Evolutionary conservation across 1,139 yeast genomes (phyloP), one percentile per base, ranked within the genome.

Genomic region (Hyphopichia fennica): DNA sequence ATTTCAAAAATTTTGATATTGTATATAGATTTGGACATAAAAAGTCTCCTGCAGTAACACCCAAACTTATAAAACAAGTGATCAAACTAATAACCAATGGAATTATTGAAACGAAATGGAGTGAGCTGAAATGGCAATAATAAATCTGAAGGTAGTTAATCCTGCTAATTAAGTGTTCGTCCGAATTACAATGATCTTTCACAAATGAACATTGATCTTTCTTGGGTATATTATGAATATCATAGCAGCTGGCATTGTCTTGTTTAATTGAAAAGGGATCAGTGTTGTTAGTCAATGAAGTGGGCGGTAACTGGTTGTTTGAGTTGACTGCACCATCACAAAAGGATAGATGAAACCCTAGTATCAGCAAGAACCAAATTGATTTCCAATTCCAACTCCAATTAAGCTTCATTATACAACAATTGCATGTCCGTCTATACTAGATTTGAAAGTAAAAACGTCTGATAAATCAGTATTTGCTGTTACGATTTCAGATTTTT

Each of bases 21-120:
- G 81, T 72, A 42, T 81, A 75, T 16, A 89, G 63, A 52, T 87
- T 88, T 0, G 95, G 93, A 44, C 91, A 84, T 31, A 89, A 65
- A 54, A 75, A 87, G 54, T 84, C 87, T 8, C 88, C 81, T 0
- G 96, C 91, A 1, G 91, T 79, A 15, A 81, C 63, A 0, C 95
- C 95, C 43, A 88, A 71, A 0, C 81, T 69, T 35, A 81, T 65
- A 57, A 88, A 87, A 17, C 81, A 61, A 2, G 72, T 43, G 2
- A 69, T 43, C 22, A 81, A 59, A 6, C 60, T 47, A 0, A 59
- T 15, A 0, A 40, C 19, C 56, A 58, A 43, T 27, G 65, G 55
- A 40, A 59, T 22, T 9, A 48, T 38, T 14, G 46, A 60, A 44
- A 29, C 50, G 36, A 19, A 40, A 14, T 31, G 48, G 39, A 11